These are phyloP conservation scores for Aspergillus sparsus DNA, from an alignment of 495 filamentous ascomycete species.

Conservation along the genomic window DNA sequence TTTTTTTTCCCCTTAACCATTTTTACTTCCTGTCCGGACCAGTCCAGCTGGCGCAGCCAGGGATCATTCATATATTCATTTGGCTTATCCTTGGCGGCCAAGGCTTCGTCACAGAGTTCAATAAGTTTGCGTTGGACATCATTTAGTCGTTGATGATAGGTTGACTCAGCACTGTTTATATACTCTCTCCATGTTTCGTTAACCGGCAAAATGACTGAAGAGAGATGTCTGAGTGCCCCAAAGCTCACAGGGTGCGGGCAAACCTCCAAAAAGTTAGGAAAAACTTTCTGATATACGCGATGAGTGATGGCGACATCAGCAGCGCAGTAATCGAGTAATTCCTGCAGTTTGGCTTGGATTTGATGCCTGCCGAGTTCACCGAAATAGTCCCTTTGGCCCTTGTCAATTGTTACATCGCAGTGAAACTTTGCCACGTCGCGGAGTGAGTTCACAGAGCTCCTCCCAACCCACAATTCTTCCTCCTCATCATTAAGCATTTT, in stretches of 20 bases:
- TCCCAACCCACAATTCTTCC: slow-evolving; percentile 91
- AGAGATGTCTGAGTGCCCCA: slow-evolving; percentile 86
- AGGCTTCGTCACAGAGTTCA: slow-evolving; percentile 70
- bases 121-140: slow-evolving; percentile 73
- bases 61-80: slow-evolving; percentile 72
- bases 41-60: slow-evolving; percentile 93
- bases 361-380: slow-evolving; percentile 75
- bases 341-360: slow-evolving; percentile 67
- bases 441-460: slow-evolving; percentile 92
- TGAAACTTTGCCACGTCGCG: slow-evolving; percentile 97
- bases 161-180: slow-evolving; percentile 75
- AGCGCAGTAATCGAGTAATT: slow-evolving; percentile 92
- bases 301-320: slow-evolving; percentile 93
- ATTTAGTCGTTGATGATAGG: slow-evolving; percentile 73
- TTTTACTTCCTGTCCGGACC: slow-evolving; percentile 87
- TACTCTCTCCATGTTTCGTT: slow-evolving; percentile 86
- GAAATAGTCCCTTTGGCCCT: slow-evolving; percentile 82
- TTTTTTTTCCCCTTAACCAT: slow-evolving; percentile 92
- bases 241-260: slow-evolving; percentile 98
- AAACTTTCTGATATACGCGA: slow-evolving; percentile 86
- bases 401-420: slow-evolving; percentile 88
- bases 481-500: slow-evolving; percentile 73
- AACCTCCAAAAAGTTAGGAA: slow-evolving; percentile 80
- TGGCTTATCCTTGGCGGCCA: slow-evolving; percentile 68
- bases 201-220: slow-evolving; percentile 88